These are phyloP conservation scores for Scheffersomyces lignicola DNA, from an alignment of 1,139 yeast species.

Conservation along the genomic window DNA sequence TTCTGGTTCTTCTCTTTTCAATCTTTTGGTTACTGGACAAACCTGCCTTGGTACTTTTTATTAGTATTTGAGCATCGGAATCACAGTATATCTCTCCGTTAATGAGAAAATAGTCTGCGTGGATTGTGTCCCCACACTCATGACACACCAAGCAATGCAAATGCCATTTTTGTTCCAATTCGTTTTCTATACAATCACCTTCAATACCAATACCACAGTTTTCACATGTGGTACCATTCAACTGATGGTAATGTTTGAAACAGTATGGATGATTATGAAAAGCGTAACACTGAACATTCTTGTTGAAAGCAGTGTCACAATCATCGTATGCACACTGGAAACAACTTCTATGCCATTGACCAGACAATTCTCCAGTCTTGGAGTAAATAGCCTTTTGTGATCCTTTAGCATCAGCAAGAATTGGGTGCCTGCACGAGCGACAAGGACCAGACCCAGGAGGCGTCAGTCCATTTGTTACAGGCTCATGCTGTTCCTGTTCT, in stretches of 20 bases:
- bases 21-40: slow-evolving; percentile 34
- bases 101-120: slow-evolving; percentile 56
- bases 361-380: slow-evolving; percentile 76
- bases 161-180: slow-evolving; percentile 66
- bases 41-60: slow-evolving; percentile 27
- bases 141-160: slow-evolving; percentile 59
- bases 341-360: slow-evolving; percentile 93
- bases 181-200: slow-evolving; percentile 87
- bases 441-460: slow-evolving; percentile 77
- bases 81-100: slow-evolving; percentile 57
- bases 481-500: background rate
- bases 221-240: slow-evolving; percentile 73
- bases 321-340: slow-evolving; percentile 59
- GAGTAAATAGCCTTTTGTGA: slow-evolving; percentile 58
- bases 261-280: slow-evolving; percentile 80
- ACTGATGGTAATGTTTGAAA: slow-evolving; percentile 73
- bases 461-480: slow-evolving; percentile 3
- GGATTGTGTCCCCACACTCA: slow-evolving; percentile 48
- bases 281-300: slow-evolving; percentile 74
- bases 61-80: slow-evolving; percentile 28
- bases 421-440: slow-evolving; percentile 55
- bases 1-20: slow-evolving; percentile 46
- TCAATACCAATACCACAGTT: slow-evolving; percentile 77
- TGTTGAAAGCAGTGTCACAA: slow-evolving; percentile 59
- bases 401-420: slow-evolving; percentile 51